A percentile compares a stretch with the other conserved stretches of the same genome.
These are phyloP conservation scores for Luvunga scandens DNA, from an alignment of 345 rosid species.

Conservation along the genomic window DNA sequence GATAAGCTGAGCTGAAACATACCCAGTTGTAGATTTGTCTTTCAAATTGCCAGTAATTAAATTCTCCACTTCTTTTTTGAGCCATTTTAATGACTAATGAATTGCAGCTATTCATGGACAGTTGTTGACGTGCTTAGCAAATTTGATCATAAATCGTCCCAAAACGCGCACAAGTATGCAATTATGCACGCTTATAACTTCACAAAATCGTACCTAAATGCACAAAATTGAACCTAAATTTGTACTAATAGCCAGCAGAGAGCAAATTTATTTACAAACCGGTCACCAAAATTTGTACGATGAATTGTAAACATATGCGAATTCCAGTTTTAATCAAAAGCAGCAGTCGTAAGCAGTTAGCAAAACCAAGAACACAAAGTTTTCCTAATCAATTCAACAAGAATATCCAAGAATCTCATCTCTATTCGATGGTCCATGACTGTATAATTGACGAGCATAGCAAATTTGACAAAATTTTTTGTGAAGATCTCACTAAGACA, in stretches of 20 bases:
- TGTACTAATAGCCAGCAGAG: not conserved
- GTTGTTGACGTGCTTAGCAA: not conserved
- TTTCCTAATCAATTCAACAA: not conserved
- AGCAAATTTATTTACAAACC: not conserved
- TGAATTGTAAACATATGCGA: not conserved
- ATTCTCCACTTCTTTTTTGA: not conserved
- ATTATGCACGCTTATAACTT: too few relatives aligned
- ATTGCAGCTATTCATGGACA: not conserved
- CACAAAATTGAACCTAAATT: not conserved
- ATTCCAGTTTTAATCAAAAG: not conserved
- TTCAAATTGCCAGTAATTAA: not conserved
- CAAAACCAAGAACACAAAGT: not conserved
- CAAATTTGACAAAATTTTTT: not conserved
- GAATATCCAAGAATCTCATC: not conserved
- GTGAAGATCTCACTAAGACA: not conserved
- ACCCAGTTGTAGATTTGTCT: not conserved
- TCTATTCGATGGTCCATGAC: not conserved
- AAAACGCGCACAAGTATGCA: too few relatives aligned
- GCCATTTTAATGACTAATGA: not conserved
- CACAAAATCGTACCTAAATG: too few relatives aligned
- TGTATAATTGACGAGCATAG: not conserved
- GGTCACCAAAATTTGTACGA: not conserved
- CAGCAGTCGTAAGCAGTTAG: not conserved
- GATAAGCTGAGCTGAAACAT: not conserved
- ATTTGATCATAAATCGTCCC: not conserved